phyloP scores from a whole-genome alignment of 2,329 filamentous ascomycete genomes.

The Colletotrichum shisoi region DNA sequence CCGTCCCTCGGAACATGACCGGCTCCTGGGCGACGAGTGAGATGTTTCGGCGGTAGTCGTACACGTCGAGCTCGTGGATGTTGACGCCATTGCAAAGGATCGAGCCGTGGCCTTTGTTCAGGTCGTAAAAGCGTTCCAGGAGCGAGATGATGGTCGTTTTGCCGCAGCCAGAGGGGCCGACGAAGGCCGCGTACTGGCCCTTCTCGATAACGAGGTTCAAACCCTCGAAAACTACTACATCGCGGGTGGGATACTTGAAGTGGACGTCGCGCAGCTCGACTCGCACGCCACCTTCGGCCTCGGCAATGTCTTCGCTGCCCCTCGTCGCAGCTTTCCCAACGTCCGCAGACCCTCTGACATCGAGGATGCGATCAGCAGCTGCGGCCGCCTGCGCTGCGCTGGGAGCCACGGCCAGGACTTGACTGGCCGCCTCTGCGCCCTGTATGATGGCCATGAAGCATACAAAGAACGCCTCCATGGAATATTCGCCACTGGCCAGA shows the following conservation, averaged over 20 bases:
- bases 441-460: conserved; percentile 73
- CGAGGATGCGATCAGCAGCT: conserved; percentile 68
- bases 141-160: conserved; percentile 63
- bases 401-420: conserved; percentile 72
- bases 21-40: conserved; percentile 62
- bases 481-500: conserved; percentile 45
- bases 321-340: conserved; percentile 45
- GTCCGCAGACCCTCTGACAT: conserved; percentile 56
- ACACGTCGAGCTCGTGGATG: conserved; percentile 52
- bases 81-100: conserved; percentile 49
- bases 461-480: conserved; percentile 60
- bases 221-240: conserved; percentile 41
- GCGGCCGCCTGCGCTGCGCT: conserved; percentile 68
- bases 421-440: conserved; percentile 71
- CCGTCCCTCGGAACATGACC: conserved; percentile 58
- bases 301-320: conserved; percentile 40
- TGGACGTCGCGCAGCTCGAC: conserved; percentile 41
- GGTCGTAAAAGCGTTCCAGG: conserved; percentile 64
- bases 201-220: conserved; percentile 45
- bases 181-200: conserved; percentile 56
- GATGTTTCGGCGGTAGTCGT: conserved; percentile 53
- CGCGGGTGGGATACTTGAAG: conserved; percentile 43
- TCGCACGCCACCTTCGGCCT: conserved; percentile 30
- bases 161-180: conserved; percentile 57
- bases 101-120: conserved; percentile 54